Conservation (phyloP, 73 alveolate species). For the Tetrahymena elliotti region DNA sequence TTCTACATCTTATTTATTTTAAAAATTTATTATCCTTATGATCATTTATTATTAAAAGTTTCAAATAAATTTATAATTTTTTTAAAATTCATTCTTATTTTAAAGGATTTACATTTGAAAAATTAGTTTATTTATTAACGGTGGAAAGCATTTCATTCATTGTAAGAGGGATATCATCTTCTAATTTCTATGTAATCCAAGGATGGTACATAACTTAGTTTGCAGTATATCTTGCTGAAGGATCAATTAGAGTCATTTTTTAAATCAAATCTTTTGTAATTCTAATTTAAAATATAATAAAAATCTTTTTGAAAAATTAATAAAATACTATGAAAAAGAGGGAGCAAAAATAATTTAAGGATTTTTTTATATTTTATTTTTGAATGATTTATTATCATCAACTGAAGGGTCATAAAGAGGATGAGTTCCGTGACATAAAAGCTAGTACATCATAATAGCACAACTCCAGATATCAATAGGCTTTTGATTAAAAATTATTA, state of each 20-base stretch:
- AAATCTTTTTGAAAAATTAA: not conserved
- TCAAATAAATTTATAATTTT: not conserved
- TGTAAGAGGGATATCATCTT: slow-evolving; percentile 13
- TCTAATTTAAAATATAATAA: not conserved
- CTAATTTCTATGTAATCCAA: slow-evolving; percentile 46
- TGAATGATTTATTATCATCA: slow-evolving; percentile 17
- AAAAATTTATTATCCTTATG: not conserved
- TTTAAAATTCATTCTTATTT: too few relatives aligned
- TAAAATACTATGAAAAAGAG: not conserved
- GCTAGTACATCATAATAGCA: slow-evolving; percentile 48
- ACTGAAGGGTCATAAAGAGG: slow-evolving; percentile 48
- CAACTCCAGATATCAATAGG: slow-evolving; percentile 62
- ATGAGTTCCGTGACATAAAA: slow-evolving; percentile 42
- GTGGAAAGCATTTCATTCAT: slow-evolving; percentile 28
- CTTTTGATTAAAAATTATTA: not conserved
- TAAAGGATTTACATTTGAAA: not conserved
- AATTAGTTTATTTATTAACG: not conserved
- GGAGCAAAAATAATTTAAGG: not conserved
- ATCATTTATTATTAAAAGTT: not conserved
- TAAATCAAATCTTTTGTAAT: slow-evolving; percentile 43
- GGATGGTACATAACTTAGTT: slow-evolving; percentile 62
- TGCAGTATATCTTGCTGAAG: slow-evolving; percentile 56
- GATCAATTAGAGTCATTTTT: slow-evolving; percentile 58
- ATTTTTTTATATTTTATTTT: slow-evolving; percentile 13
- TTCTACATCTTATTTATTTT: not conserved